A percentile compares a stretch with the other conserved stretches of the same genome.
phyloP scores from a whole-genome alignment of 805 yeast genomes.

The Candida chauliodis region DNA sequence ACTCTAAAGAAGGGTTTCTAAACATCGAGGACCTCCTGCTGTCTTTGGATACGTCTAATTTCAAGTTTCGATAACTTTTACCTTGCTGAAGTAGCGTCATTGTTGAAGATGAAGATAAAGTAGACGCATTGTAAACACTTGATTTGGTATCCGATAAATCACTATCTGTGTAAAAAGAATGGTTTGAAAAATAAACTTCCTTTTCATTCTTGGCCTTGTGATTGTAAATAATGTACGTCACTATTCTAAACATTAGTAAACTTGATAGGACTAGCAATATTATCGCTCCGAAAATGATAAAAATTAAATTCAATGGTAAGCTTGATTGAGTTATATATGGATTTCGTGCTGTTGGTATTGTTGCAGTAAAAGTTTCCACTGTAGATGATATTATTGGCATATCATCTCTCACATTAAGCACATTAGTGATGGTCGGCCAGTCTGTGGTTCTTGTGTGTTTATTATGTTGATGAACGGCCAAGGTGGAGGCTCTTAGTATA shows the following conservation, averaged over 20 bases:
- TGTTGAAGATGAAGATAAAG: constrained; percentile 3
- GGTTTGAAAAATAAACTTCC: constrained; percentile 22
- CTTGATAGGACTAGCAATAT: constrained; percentile 19
- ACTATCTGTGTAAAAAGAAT: neutral
- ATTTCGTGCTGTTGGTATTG: constrained; percentile 13
- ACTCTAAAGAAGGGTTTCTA: constrained; percentile 4
- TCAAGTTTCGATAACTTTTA: neutral
- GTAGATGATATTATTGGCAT: constrained; percentile 1
- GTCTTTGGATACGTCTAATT: neutral
- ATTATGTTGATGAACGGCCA: neutral
- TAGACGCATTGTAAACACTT: constrained; percentile 2
- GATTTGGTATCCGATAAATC: neutral
- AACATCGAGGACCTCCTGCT: constrained; percentile 3
- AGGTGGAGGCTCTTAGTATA: neutral
- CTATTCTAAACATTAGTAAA: constrained; percentile 18
- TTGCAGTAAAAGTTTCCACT: constrained; percentile 1
- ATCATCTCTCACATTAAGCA: neutral
- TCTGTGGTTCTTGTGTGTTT: neutral
- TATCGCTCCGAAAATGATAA: constrained; percentile 40
- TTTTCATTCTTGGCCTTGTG: constrained; percentile 26
- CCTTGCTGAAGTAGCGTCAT: neutral
- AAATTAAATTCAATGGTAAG: constrained; percentile 36
- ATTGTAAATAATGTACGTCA: constrained; percentile 21
- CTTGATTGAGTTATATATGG: constrained; percentile 27
- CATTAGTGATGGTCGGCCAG: neutral